Percentiles rank a stretch among this genome's conserved stretches.
phyloP scores from a whole-genome alignment of 202 grass and related monocot genomes.

The Setaria italica region DNA sequence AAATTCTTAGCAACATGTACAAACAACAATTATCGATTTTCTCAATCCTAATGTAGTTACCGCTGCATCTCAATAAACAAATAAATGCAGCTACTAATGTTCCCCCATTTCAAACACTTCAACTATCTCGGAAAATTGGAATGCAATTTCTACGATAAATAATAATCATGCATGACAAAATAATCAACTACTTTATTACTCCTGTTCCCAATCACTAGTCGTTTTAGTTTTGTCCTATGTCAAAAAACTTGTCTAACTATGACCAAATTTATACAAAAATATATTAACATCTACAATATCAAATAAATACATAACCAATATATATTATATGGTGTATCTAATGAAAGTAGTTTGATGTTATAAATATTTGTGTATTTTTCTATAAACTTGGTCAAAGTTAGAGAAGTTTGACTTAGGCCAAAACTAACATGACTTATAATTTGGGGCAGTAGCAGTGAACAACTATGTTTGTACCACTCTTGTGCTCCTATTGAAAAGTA shows the following conservation, averaged over 20 bases:
- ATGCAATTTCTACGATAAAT: neutral
- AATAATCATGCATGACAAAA: slow-evolving; percentile 7
- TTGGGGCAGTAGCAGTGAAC: neutral
- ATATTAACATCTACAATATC: too few species aligned
- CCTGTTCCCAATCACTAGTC: too few species aligned
- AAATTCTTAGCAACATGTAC: slow-evolving; percentile 25
- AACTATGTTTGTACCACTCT: neutral
- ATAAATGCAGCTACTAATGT: slow-evolving; percentile 9
- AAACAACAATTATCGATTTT: neutral
- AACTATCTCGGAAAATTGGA: neutral
- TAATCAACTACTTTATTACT: neutral
- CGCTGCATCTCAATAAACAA: neutral
- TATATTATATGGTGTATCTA: too few species aligned
- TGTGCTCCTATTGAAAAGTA: neutral
- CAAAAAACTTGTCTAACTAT: too few species aligned
- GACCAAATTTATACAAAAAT: too few species aligned
- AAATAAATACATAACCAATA: too few species aligned
- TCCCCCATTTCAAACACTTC: neutral
- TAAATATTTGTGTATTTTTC: too few species aligned
- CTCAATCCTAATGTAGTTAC: neutral
- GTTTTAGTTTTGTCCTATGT: too few species aligned
- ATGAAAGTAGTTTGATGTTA: too few species aligned
- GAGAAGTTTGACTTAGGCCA: too few species aligned
- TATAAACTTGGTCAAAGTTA: too few species aligned
- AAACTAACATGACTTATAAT: too few species aligned